Evolutionary conservation across 148 eudicot species (phyloP).

Genomic region (Bassia scoparia): DNA sequence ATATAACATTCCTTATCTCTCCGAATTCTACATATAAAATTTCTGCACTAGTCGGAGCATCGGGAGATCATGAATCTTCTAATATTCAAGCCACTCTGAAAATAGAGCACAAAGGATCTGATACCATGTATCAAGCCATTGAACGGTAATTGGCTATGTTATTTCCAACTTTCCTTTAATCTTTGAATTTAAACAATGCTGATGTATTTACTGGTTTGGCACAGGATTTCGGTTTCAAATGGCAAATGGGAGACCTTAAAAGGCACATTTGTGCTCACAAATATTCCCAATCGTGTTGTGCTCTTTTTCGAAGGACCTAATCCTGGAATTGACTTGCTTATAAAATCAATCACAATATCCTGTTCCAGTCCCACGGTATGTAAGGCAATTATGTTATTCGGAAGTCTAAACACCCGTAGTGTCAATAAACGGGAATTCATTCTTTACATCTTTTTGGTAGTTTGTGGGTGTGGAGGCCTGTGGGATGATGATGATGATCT

Average conservation of each 20-base stretch:
- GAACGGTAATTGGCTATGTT: conserved; percentile 39
- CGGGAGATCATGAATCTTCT: conserved; percentile 42
- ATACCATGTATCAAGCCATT: conserved; percentile 51
- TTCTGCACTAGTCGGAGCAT: conserved; percentile 57
- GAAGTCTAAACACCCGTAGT: background rate
- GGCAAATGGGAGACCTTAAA: conserved; percentile 60
- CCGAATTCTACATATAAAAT: conserved; percentile 49
- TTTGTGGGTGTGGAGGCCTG: background rate
- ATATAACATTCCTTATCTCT: conserved; percentile 57
- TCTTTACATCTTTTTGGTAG: background rate
- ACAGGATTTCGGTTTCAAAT: conserved; percentile 49
- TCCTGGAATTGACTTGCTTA: conserved; percentile 66
- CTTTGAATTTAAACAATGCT: background rate
- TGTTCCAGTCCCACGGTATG: conserved; percentile 29
- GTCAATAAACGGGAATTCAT: background rate
- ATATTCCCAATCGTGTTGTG: conserved; percentile 46
- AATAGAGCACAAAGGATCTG: conserved; percentile 37
- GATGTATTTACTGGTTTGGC: background rate
- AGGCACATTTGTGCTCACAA: conserved; percentile 57
- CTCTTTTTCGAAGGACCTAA: conserved; percentile 83
- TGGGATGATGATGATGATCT: background rate
- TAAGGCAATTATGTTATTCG: conserved; percentile 24
- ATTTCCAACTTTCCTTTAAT: background rate
- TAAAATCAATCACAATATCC: conserved; percentile 54
- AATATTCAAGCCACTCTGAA: conserved; percentile 61